Evolutionary conservation across 192 early-diverging fungal genomes (phyloP).

Genomic region (Coemansia sp.): DNA sequence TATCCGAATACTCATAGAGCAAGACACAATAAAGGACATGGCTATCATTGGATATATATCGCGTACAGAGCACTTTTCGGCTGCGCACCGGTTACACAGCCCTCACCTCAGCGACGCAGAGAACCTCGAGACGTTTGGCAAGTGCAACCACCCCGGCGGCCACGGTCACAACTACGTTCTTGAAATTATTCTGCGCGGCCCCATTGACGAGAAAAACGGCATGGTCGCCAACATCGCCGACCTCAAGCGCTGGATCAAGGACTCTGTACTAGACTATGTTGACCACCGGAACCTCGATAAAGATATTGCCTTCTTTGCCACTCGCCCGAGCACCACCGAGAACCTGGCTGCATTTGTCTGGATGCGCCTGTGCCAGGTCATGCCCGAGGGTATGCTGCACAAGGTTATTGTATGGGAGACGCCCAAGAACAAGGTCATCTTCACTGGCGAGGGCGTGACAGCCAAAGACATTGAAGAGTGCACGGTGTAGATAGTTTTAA

Average conservation of each 20-base stretch:
- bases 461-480: slow-evolving; percentile 30
- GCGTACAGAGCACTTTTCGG: slow-evolving; percentile 80
- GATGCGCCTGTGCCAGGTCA: slow-evolving; percentile 51
- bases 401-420: slow-evolving; percentile 51
- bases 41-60: slow-evolving; percentile 66
- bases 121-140: slow-evolving; percentile 78
- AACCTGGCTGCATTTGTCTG: slow-evolving; percentile 89
- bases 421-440: slow-evolving; percentile 49
- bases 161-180: slow-evolving; percentile 93
- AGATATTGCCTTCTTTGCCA: slow-evolving; percentile 78
- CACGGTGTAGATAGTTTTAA: slow-evolving; percentile 15
- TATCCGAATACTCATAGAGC: not conserved
- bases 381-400: slow-evolving; percentile 41
- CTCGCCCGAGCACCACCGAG: slow-evolving; percentile 77
- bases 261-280: slow-evolving; percentile 71
- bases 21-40: not conserved
- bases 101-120: slow-evolving; percentile 70
- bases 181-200: slow-evolving; percentile 44
- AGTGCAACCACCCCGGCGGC: slow-evolving; percentile 82
- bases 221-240: slow-evolving; percentile 88
- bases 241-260: slow-evolving; percentile 77
- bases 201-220: slow-evolving; percentile 73
- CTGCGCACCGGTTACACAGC: slow-evolving; percentile 88
- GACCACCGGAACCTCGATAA: slow-evolving; percentile 90
- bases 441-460: slow-evolving; percentile 47